Evolutionary conservation across 331 rosid species (phyloP), one percentile per base, ranked within the genome.

Genomic region (Cydonia oblonga): DNA sequence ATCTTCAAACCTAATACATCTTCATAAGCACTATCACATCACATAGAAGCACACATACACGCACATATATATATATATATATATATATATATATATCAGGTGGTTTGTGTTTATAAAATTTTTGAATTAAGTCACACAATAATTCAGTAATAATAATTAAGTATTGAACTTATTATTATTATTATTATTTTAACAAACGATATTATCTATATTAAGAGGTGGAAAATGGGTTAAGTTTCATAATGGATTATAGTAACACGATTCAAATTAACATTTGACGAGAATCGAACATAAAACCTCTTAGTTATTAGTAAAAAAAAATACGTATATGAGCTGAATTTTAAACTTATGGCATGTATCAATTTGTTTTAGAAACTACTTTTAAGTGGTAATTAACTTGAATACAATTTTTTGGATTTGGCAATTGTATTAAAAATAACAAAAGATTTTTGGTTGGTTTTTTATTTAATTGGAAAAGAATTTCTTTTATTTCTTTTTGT

Each of bases 141-240:
- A 49, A 49, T 16, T 49, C 0, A 16, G 1, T 49, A 0, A 16
- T 16, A 16, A 49, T 49, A 49, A 16, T 49, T 16, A 49, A 49
- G 3, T 49, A 49, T 49, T 0, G 1, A 49, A 49, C 0, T 6
- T 1, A 49, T 49, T 49, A 49, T 5, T 5, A 33, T 25, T 25
- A 28, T 35, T 35, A 35, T 35, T 35, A 35, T 35, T 35, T 35
- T 35, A 38, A 38, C 1, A 38, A 38, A 38, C 0, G 1, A 38
- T 38, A 9, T 38, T 38, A 38, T 38, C 0, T 38, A 38, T 1
- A 38, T 0, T 38, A 38, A 38, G 0, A 9, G 1, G 0, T 38
- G 1, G 0, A 10, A 35, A 38, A 0, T 38, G 0, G 0, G 4
- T 0, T 38, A 38, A 38, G 1, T 3, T 9, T 38, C 0, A 38